Conservation (phyloP, 192 early-diverging fungal genomes). For the Glomus cerebriforme region DNA sequence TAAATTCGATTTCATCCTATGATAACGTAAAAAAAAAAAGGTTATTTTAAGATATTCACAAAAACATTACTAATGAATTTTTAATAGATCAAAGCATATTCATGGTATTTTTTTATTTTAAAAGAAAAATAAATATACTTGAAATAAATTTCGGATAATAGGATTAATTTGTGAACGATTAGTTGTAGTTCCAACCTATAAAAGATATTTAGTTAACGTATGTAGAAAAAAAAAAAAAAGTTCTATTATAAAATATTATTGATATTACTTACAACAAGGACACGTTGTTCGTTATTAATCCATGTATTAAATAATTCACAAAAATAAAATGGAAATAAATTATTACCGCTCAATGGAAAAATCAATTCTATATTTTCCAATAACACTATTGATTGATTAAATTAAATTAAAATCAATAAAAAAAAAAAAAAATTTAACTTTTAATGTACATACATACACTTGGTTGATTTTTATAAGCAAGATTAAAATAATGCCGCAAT, state of each 20-base stretch:
- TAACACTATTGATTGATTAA: slow-evolving; percentile 37
- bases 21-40: too few species aligned
- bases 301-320: slow-evolving; percentile 34
- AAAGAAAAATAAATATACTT: neutral
- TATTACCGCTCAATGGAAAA: slow-evolving; percentile 42
- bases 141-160: neutral
- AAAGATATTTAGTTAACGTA: neutral
- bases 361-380: slow-evolving; percentile 57
- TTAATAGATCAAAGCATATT: too few species aligned
- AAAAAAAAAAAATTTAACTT: neutral
- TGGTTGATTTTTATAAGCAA: neutral
- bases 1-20: slow-evolving; percentile 50
- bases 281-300: slow-evolving; percentile 9
- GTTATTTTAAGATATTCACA: too few species aligned
- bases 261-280: slow-evolving; percentile 30
- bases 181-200: slow-evolving; percentile 19
- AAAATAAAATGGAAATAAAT: slow-evolving; percentile 32
- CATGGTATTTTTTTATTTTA: neutral
- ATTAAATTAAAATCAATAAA: neutral
- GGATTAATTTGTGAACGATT: neutral
- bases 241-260: neutral
- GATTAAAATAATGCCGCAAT: slow-evolving; percentile 32
- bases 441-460: slow-evolving; percentile 2
- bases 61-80: too few species aligned
- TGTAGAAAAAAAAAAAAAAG: neutral